Evolutionary conservation across 2,329 filamentous ascomycete genomes (phyloP).

Genomic region (Trichoderma koningiopsis): DNA sequence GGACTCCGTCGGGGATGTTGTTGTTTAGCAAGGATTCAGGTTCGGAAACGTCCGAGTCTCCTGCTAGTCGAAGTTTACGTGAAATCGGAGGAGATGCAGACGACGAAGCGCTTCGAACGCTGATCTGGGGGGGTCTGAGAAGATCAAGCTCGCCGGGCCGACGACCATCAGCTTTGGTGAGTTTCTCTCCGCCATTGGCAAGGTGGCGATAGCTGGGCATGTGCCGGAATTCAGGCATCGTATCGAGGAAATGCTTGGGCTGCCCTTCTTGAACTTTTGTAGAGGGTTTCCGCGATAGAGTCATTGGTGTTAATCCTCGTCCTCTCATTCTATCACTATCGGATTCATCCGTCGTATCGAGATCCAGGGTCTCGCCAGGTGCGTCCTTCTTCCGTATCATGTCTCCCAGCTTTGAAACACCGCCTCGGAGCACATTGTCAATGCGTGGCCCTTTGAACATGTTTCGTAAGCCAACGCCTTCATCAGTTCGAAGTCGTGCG

Average conservation of each 20-base stretch:
- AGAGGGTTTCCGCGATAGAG: conserved; percentile 41
- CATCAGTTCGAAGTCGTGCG: conserved; percentile 45
- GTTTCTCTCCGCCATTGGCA: conserved; percentile 27
- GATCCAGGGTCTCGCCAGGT: conserved; percentile 40
- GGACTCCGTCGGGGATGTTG: conserved; percentile 35
- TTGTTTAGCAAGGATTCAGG: conserved; percentile 40
- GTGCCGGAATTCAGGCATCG: conserved; percentile 54
- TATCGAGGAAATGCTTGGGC: conserved; percentile 52
- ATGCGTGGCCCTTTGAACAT: conserved; percentile 79
- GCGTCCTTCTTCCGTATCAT: conserved; percentile 59
- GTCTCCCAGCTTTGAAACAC: conserved; percentile 59
- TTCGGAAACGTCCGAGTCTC: conserved; percentile 44
- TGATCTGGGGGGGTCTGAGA: conserved; percentile 53
- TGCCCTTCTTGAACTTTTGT: conserved; percentile 37
- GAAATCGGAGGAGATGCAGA: conserved; percentile 39
- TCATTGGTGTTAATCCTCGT: conserved; percentile 40
- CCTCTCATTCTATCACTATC: conserved; percentile 49
- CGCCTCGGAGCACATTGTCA: conserved; percentile 67
- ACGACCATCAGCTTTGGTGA: conserved; percentile 33
- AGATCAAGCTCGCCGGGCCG: conserved; percentile 51
- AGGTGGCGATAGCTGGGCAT: conserved; percentile 34
- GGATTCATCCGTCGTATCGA: conserved; percentile 52
- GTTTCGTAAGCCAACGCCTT: conserved; percentile 51
- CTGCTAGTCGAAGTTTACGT: conserved; percentile 28
- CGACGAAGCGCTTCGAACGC: conserved; percentile 48